A percentile compares a stretch with the other conserved stretches of the same genome.
These are phyloP conservation scores for Millerozyma miso DNA, from an alignment of 805 yeast genomes.

Conservation along the genomic window DNA sequence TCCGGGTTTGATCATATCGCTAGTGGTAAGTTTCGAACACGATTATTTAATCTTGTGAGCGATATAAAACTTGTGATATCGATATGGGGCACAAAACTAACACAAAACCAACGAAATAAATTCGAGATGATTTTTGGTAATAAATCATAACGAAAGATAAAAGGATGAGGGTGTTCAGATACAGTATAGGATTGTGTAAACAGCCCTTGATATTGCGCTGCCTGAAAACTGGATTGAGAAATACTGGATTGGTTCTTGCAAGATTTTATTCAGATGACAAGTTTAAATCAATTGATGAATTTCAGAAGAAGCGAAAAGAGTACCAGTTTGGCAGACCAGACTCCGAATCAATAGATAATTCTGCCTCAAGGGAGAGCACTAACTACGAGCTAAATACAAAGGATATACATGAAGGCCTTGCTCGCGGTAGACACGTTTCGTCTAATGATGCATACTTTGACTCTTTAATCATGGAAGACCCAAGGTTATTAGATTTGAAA, in stretches of 20 bases:
- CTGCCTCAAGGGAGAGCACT: constrained; percentile 3
- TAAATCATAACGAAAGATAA: not conserved
- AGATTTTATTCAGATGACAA: constrained; percentile 7
- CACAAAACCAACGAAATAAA: not conserved
- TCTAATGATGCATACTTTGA: constrained; percentile 17
- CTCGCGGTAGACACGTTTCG: constrained; percentile 10
- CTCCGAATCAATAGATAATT: not conserved
- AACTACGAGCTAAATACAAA: constrained; percentile 7
- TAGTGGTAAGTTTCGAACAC: no score
- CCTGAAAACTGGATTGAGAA: not conserved
- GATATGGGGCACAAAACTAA: no score
- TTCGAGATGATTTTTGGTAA: not conserved
- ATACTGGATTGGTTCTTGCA: not conserved
- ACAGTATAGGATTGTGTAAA: not conserved
- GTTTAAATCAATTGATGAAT: constrained; percentile 26
- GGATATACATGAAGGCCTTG: constrained; percentile 2
- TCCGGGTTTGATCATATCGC: not conserved
- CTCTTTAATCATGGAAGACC: constrained; percentile 25
- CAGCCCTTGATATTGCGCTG: not conserved
- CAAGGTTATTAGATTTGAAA: constrained; percentile 22
- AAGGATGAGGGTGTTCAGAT: not conserved
- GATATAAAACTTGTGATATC: no score
- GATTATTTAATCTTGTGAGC: no score
- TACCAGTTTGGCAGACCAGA: constrained; percentile 20
- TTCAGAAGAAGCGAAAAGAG: constrained; percentile 31